phyloP scores from a whole-genome alignment of 306 rosid species.

The Argentina anserina region DNA sequence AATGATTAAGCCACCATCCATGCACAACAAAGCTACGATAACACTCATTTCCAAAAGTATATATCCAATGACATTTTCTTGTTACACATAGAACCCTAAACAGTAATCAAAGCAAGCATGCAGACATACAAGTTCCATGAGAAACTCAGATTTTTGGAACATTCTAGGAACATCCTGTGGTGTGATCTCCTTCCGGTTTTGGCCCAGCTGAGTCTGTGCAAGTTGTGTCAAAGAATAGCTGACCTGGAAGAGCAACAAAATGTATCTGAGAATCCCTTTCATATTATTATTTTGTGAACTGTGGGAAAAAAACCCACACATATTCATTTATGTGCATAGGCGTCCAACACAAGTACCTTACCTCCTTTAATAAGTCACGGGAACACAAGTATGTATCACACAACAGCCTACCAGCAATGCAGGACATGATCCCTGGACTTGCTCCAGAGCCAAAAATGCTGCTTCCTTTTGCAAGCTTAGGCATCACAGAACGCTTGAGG shows the following conservation, averaged over 20 bases:
- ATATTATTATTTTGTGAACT: not conserved
- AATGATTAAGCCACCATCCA: not conserved
- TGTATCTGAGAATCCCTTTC: not conserved
- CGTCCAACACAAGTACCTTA: constrained; percentile 31
- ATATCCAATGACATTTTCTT: not conserved
- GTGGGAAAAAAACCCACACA: not conserved
- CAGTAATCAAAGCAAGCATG: constrained; percentile 17
- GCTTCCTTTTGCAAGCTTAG: constrained; percentile 67
- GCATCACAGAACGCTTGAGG: constrained; percentile 85
- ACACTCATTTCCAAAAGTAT: not conserved
- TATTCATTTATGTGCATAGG: not conserved
- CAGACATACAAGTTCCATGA: constrained; percentile 69
- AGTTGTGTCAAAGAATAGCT: constrained; percentile 87
- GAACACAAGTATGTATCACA: constrained; percentile 90
- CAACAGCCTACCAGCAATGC: constrained; percentile 89
- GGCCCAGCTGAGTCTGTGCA: constrained; percentile 82
- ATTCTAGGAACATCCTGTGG: constrained; percentile 72
- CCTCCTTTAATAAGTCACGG: constrained; percentile 95
- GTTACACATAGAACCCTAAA: not conserved
- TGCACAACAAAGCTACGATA: constrained; percentile 2
- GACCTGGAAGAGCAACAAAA: constrained; percentile 57
- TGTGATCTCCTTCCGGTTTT: constrained; percentile 81
- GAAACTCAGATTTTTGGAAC: constrained; percentile 73
- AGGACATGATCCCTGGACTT: constrained; percentile 83
- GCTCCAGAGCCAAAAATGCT: constrained; percentile 82